Base-by-base conservation (phyloP, 2,329 filamentous ascomycete genomes). In the Cyclaneusma minus region DNA sequence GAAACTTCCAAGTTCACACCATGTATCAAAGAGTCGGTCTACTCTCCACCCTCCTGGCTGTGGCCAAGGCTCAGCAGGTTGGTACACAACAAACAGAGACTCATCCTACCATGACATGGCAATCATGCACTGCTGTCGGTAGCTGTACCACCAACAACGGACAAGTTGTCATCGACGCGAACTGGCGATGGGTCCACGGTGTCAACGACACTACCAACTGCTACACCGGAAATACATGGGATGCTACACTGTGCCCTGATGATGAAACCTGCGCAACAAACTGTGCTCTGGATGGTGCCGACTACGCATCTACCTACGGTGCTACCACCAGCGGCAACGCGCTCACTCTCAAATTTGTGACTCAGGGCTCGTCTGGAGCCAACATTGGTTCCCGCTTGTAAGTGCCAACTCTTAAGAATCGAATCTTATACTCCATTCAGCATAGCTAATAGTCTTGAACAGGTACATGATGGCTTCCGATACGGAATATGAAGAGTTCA, bases 391-490 rank as follows among this genome's bases (percentile, higher is more conserved):
- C 65, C 28, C 63, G 72, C 39, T 51, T 70, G 22, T n/a, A n/a
- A n/a, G n/a, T n/a, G n/a, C n/a, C n/a, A n/a, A n/a, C n/a, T n/a
- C n/a, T n/a, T n/a, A n/a, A n/a, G n/a, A n/a, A n/a, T n/a, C n/a
- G n/a, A n/a, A n/a, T n/a, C n/a, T n/a, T n/a, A n/a, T n/a, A n/a
- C n/a, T n/a, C n/a, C n/a, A n/a, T n/a, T n/a, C n/a, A n/a, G n/a
- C n/a, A n/a, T n/a, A n/a, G n/a, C n/a, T n/a, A n/a, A n/a, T n/a
- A n/a, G n/a, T 30, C 46, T 58, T n/a, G n/a, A n/a, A n/a, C n/a
- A n/a, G n/a, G n/a, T 78, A 75, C 47, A 58, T 78, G 34, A 63
- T 78, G 53, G 61, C 62, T 39, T 51, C 56, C 24, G 62, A 68
- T 22, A 55, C 54, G 37, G 64, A 62, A 33, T 79, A 79, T 50